Base-by-base conservation (phyloP, 768 basidiomycete species). In the Leccinum boreale region DNA sequence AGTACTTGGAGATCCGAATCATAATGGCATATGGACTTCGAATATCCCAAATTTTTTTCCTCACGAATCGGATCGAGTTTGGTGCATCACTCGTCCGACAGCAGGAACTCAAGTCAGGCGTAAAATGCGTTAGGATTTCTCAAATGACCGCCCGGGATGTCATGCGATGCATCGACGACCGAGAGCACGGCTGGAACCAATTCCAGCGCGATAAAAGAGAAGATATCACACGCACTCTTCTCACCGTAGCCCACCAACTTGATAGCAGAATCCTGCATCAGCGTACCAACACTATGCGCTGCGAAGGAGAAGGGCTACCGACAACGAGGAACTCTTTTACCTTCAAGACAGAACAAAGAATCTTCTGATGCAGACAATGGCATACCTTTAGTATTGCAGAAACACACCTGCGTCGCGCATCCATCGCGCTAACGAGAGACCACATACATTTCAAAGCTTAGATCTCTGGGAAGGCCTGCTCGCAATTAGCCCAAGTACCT, bases 401-500 rank as follows among this genome's bases (percentile, higher is more conserved):
- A 44, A 11, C 5, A 11, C 10, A 44, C 7, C 21, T 23, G 42
- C 42, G 10, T 42, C 42, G 8, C 42, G 42, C n/a, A 42, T 42
- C n/a, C n/a, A n/a, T n/a, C 36, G 36, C 36, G 9, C n/a, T 8
- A 42, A 19, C 19, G 42, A 44, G 11, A 19, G 10, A 19, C 4
- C 11, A 44, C n/a, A 19, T 44, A 44, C 19, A 19, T 44, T 44
- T 61, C 46, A 69, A 35, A 70, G 63, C 35, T 58, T 50, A 19
- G 68, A 57, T 26, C 39, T 59, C 9, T 44, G 42, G 19, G 42
- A 19, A 2, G 39, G 17, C 2, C 14, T 19, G 11, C 55, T 57
- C 46, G 59, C 63, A 57, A 63, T 53, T n/a, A 52, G 3, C 19
- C 52, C 35, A 21, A 73, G 58, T 12, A 73, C 58, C 12, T 73